Evolutionary conservation across 306 rosid species (phyloP).

Genomic region (Sphenostylis stenocarpa): DNA sequence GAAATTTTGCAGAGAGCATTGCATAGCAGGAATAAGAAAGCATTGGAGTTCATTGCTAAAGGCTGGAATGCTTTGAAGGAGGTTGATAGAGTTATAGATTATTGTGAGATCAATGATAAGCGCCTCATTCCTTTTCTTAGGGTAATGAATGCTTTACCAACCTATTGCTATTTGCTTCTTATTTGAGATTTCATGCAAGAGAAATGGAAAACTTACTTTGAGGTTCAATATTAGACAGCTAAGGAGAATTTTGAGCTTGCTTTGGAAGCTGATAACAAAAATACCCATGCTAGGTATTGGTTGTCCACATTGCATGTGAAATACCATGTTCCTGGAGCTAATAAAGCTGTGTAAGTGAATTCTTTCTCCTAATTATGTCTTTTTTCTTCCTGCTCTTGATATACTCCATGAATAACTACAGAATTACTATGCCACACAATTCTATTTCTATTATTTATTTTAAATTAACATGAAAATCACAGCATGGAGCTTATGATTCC

Average conservation of each 20-base stretch:
- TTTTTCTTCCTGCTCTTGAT: slow-evolving; percentile 22
- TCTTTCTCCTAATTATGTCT: not conserved
- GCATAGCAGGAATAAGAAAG: slow-evolving; percentile 86
- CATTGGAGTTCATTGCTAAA: slow-evolving; percentile 80
- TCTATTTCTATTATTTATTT: not conserved
- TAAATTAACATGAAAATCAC: not conserved
- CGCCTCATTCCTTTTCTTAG: slow-evolving; percentile 85
- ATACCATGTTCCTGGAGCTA: slow-evolving; percentile 84
- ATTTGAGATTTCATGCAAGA: slow-evolving; percentile 32
- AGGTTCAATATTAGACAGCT: slow-evolving; percentile 55
- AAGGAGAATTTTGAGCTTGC: slow-evolving; percentile 95
- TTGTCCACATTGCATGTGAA: slow-evolving; percentile 84
- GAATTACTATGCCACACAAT: not conserved
- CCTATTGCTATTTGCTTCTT: not conserved
- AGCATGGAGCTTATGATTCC: not conserved
- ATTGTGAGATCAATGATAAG: slow-evolving; percentile 69
- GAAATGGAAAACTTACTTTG: slow-evolving; percentile 4
- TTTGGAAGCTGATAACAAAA: slow-evolving; percentile 75
- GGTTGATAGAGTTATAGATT: slow-evolving; percentile 89
- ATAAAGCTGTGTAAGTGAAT: slow-evolving; percentile 70
- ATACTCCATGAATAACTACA: not conserved
- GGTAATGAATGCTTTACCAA: slow-evolving; percentile 36
- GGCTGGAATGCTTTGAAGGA: slow-evolving; percentile 90
- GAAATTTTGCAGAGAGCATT: slow-evolving; percentile 57
- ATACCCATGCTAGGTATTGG: slow-evolving; percentile 91